phyloP scores from a whole-genome alignment of 177 flowering plant genomes.

The Vitis hybrid region DNA sequence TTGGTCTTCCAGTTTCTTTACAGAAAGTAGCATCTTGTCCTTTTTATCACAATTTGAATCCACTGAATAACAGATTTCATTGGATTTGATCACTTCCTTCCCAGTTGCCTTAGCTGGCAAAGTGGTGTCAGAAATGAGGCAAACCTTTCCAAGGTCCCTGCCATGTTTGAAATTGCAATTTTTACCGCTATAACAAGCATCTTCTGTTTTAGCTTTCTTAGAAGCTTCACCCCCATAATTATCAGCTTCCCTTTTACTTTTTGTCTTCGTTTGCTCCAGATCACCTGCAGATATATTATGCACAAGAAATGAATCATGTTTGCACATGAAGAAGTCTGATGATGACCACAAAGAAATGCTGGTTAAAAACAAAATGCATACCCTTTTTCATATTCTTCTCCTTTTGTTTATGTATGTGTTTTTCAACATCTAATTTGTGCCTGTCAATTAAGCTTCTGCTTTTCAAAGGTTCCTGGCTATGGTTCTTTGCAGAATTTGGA shows the following conservation, averaged over 20 bases:
- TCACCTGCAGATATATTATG: constrained; percentile 33
- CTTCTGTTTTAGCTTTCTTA: constrained; percentile 45
- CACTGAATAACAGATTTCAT: constrained; percentile 19
- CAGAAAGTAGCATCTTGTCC: constrained; percentile 20
- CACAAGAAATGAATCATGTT: neutral
- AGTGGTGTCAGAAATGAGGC: constrained; percentile 16
- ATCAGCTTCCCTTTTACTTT: constrained; percentile 38
- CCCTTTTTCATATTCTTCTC: constrained; percentile 36
- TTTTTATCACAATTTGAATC: constrained; percentile 25
- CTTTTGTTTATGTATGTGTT: constrained; percentile 22
- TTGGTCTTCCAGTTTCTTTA: constrained; percentile 29
- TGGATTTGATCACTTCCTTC: constrained; percentile 20
- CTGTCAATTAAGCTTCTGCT: constrained; percentile 35
- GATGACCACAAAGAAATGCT: neutral
- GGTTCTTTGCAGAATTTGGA: constrained; percentile 30
- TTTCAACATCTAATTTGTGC: constrained; percentile 18
- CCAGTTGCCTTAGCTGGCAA: constrained; percentile 14
- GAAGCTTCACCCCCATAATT: constrained; percentile 28
- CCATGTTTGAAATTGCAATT: constrained; percentile 17
- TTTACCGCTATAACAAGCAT: constrained; percentile 13
- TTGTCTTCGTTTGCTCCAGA: constrained; percentile 32
- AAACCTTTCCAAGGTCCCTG: constrained; percentile 15
- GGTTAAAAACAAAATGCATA: constrained; percentile 10
- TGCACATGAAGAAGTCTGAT: neutral
- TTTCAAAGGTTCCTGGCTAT: constrained; percentile 32